These are phyloP conservation scores for Myriangium duriaei DNA, from an alignment of 2,329 filamentous ascomycete genomes.

Conservation along the genomic window DNA sequence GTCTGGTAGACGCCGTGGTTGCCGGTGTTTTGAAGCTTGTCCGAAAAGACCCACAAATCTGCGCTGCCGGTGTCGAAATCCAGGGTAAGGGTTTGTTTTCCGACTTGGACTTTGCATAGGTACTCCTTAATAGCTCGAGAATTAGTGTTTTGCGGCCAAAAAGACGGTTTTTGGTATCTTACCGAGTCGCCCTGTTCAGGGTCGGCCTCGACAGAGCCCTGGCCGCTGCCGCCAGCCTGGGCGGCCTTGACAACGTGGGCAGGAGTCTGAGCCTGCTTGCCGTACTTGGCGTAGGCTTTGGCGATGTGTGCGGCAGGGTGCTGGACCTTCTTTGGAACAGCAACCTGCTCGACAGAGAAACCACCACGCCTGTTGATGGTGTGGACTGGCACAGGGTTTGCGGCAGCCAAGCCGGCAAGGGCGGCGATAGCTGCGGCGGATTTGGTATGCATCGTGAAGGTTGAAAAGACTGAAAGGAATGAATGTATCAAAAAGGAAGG, in stretches of 20 bases:
- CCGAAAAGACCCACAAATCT: conserved; percentile 46
- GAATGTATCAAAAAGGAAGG: too few relatives aligned
- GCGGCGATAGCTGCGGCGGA: conserved; percentile 19
- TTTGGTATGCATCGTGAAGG: conserved; percentile 17
- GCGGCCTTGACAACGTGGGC: conserved; percentile 15
- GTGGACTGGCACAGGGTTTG: conserved; percentile 17
- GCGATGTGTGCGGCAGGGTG: conserved; percentile 17
- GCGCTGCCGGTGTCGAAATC: conserved; percentile 61
- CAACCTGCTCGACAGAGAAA: conserved; percentile 21
- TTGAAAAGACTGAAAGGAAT: too few relatives aligned
- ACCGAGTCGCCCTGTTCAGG: conserved; percentile 16
- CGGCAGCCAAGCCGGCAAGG: conserved; percentile 17
- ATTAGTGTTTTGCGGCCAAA: conserved; percentile 19
- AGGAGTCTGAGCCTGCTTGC: conserved; percentile 2
- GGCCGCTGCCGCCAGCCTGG: conserved; percentile 21
- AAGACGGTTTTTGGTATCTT: not conserved
- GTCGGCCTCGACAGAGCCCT: conserved; percentile 27
- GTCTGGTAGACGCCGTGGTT: conserved; percentile 50
- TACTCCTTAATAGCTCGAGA: conserved; percentile 34
- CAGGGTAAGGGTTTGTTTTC: conserved; percentile 48
- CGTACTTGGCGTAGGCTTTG: conserved; percentile 13
- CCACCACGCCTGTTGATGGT: conserved; percentile 13
- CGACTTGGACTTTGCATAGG: conserved; percentile 51
- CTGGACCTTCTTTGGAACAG: conserved; percentile 6
- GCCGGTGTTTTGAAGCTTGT: conserved; percentile 20